phyloP scores from a whole-genome alignment of 2,329 filamentous ascomycete genomes.

The Colletotrichum orchidophilum region DNA sequence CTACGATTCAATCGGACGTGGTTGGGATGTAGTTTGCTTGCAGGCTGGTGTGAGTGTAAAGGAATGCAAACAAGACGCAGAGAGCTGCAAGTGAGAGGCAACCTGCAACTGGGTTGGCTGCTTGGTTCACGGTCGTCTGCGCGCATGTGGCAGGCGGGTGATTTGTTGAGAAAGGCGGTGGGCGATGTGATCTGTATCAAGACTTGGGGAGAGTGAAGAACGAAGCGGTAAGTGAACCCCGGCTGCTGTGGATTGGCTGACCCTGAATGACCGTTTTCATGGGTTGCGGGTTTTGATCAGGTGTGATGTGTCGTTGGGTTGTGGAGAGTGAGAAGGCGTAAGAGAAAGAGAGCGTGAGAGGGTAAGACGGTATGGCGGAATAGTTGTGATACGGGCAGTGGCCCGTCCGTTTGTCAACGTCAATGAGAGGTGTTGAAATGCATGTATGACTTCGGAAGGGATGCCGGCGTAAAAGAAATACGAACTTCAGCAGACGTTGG shows the following conservation, averaged over 20 bases:
- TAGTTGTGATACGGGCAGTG: background rate
- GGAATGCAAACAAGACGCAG: background rate
- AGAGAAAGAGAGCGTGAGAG: background rate
- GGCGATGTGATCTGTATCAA: constrained; percentile 5
- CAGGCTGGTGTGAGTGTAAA: background rate
- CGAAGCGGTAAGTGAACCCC: background rate
- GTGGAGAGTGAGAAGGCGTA: constrained; percentile 8
- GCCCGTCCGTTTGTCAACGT: constrained; percentile 15
- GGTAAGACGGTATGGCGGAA: constrained; percentile 6
- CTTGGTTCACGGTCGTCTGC: constrained; percentile 4
- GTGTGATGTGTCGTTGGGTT: constrained; percentile 13
- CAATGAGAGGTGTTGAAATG: background rate
- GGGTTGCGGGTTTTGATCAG: constrained; percentile 6
- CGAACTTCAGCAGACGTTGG: background rate
- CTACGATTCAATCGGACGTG: constrained; percentile 12
- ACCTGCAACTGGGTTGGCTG: constrained; percentile 29
- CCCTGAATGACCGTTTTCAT: constrained; percentile 18
- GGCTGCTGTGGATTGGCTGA: background rate
- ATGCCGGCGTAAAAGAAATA: background rate
- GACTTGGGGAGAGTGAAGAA: background rate
- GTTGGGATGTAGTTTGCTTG: constrained; percentile 5
- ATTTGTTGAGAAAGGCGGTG: constrained; percentile 25
- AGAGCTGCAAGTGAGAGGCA: constrained; percentile 32
- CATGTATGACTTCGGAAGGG: background rate
- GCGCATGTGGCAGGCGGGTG: constrained; percentile 11